Evolutionary conservation across 352 stramenopile species (phyloP).

Genomic region (Phytophthora vignae): DNA sequence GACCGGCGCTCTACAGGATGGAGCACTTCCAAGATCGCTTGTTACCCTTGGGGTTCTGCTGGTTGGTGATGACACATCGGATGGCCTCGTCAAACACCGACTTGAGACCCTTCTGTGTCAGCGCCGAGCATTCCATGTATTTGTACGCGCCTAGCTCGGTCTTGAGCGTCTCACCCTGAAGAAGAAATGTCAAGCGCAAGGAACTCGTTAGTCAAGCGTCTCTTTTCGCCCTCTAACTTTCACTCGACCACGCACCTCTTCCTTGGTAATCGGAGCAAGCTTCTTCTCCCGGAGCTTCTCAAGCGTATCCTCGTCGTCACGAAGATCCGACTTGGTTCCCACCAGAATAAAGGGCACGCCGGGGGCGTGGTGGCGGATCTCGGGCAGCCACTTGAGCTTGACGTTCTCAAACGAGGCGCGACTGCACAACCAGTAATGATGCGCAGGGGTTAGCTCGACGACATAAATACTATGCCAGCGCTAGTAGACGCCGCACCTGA

Average conservation of each 20-base stretch:
- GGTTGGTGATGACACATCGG: slow-evolving; percentile 86
- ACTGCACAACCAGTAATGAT: slow-evolving; percentile 39
- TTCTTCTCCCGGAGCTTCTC: slow-evolving; percentile 92
- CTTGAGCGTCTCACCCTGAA: slow-evolving; percentile 87
- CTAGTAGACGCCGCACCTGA: slow-evolving; percentile 52
- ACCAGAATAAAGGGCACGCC: slow-evolving; percentile 96
- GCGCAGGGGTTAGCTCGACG: not conserved
- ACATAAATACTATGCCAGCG: not conserved
- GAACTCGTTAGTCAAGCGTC: slow-evolving; percentile 7
- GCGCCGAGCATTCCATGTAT: slow-evolving; percentile 94
- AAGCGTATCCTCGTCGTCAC: slow-evolving; percentile 91
- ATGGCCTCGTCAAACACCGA: slow-evolving; percentile 95
- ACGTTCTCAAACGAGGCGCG: slow-evolving; percentile 96
- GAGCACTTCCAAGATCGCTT: slow-evolving; percentile 59
- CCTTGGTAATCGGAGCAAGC: slow-evolving; percentile 67
- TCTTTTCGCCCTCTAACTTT: not conserved
- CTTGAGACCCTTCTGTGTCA: slow-evolving; percentile 95
- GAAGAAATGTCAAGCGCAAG: not conserved
- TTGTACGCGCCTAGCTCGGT: slow-evolving; percentile 91
- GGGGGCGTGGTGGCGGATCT: slow-evolving; percentile 90
- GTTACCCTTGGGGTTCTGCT: slow-evolving; percentile 74
- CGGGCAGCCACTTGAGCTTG: slow-evolving; percentile 93
- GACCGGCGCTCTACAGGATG: slow-evolving; percentile 60
- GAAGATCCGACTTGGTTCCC: slow-evolving; percentile 95
- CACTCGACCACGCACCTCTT: slow-evolving; percentile 53